These are phyloP conservation scores for Arabidopsis arenosa DNA, from an alignment of 345 rosid species.

Conservation along the genomic window DNA sequence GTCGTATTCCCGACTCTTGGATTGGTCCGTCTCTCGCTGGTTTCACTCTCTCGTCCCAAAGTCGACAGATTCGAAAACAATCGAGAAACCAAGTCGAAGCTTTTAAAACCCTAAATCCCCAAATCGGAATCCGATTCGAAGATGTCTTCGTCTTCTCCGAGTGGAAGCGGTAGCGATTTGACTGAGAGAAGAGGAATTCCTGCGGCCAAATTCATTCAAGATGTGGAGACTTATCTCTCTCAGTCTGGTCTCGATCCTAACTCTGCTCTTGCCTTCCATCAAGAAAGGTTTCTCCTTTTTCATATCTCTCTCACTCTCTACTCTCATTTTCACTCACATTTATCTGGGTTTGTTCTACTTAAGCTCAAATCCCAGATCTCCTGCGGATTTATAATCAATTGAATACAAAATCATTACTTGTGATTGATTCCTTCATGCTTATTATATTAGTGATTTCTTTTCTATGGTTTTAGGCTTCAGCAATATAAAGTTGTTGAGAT, in stretches of 20 bases:
- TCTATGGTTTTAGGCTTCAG: slow-evolving; percentile 64
- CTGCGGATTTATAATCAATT: neutral
- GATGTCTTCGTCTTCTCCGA: slow-evolving; percentile 50
- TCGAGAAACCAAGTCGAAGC: neutral
- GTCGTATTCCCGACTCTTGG: neutral
- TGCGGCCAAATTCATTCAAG: slow-evolving; percentile 88
- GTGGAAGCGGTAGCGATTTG: slow-evolving; percentile 36
- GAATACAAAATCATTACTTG: neutral
- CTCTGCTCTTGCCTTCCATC: slow-evolving; percentile 87
- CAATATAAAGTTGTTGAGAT: slow-evolving; percentile 85
- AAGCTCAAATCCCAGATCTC: slow-evolving; percentile 11
- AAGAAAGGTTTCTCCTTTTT: slow-evolving; percentile 66
- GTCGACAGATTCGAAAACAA: neutral
- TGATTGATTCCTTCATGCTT: neutral
- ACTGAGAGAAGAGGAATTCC: slow-evolving; percentile 92
- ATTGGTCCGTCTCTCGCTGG: slow-evolving; percentile 16
- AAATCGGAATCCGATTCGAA: slow-evolving; percentile 18
- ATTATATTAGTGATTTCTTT: neutral
- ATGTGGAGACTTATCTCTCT: slow-evolving; percentile 75
- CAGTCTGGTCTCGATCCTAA: slow-evolving; percentile 73
- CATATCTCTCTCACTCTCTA: neutral
- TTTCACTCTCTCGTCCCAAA: neutral
- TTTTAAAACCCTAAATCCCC: slow-evolving; percentile 40
- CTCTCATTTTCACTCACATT: neutral
- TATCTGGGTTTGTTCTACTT: neutral